A percentile compares a stretch with the other conserved stretches of the same genome.
Conservation (phyloP, 352 stramenopile species). For the Globisporangium apiculatum region DNA sequence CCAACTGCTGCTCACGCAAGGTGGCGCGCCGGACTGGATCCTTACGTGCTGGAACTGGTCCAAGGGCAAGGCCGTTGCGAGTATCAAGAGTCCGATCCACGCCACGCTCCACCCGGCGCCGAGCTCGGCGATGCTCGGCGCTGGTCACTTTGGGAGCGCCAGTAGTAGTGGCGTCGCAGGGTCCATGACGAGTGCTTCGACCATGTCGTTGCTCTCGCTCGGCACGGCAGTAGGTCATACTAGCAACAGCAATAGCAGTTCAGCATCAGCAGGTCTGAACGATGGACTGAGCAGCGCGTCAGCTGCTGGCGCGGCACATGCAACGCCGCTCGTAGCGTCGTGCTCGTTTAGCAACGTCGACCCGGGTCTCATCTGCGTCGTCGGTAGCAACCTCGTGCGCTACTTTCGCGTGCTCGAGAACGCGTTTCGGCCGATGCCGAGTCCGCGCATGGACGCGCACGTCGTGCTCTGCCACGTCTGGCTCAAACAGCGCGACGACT, state of each 20-base stretch:
- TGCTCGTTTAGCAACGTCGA: conserved; percentile 88
- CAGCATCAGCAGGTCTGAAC: background rate
- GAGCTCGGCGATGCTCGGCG: conserved; percentile 37
- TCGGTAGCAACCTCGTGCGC: conserved; percentile 68
- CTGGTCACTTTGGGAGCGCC: conserved; percentile 22
- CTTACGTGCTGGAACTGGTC: conserved; percentile 91
- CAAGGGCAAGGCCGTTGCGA: conserved; percentile 84
- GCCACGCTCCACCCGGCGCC: conserved; percentile 34
- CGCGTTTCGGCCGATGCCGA: conserved; percentile 79
- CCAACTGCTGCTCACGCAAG: conserved; percentile 86
- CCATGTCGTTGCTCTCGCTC: conserved; percentile 17
- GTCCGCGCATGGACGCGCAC: conserved; percentile 56
- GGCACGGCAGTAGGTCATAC: background rate
- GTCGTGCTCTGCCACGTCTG: conserved; percentile 84
- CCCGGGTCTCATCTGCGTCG: conserved; percentile 82
- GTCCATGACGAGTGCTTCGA: conserved; percentile 17
- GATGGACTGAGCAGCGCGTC: background rate
- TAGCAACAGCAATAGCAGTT: background rate
- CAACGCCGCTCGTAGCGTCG: conserved; percentile 43
- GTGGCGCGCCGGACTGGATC: conserved; percentile 79
- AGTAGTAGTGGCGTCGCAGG: conserved; percentile 4
- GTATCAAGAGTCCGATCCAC: conserved; percentile 62
- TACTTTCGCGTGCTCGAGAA: conserved; percentile 90
- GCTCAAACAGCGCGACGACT: conserved; percentile 88
- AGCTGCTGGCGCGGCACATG: background rate